Conservation (phyloP, 1,284 basidiomycete species). For the Pseudozyma sp. region DNA sequence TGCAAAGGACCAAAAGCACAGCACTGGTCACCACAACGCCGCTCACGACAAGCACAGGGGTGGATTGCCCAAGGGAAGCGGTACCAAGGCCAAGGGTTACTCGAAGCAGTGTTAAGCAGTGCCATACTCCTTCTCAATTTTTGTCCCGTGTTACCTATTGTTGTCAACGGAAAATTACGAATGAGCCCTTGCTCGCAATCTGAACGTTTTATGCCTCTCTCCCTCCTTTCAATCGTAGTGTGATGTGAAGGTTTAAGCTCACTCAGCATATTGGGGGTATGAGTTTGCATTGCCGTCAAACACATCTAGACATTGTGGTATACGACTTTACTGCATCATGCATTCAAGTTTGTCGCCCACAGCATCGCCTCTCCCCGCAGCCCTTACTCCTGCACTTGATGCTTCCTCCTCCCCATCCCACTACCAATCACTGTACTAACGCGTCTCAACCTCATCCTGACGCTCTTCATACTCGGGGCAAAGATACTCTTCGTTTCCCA, state of each 20-base stretch:
- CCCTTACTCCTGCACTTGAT: not conserved
- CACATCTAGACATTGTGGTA: no score
- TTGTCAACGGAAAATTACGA: not conserved
- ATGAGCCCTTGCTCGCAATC: not conserved
- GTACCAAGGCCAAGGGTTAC: conserved; percentile 53
- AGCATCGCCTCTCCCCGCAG: not conserved
- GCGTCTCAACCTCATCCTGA: conserved; percentile 26
- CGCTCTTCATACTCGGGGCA: conserved; percentile 40
- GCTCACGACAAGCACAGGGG: conserved; percentile 49
- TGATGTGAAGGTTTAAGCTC: no score
- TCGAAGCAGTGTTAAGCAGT: conserved; percentile 61
- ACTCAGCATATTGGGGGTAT: no score
- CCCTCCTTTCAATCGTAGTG: no score
- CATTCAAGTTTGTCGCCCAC: not conserved
- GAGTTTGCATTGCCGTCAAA: no score
- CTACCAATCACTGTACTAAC: conserved; percentile 38
- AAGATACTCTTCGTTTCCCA: conserved; percentile 35
- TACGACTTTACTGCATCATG: not conserved
- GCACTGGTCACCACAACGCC: conserved; percentile 23
- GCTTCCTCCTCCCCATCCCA: not conserved
- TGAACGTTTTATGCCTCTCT: no score
- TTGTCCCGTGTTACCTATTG: no score
- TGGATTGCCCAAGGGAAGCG: conserved; percentile 42
- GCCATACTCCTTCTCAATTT: not conserved
- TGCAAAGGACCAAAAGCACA: conserved; percentile 8